Evolutionary conservation across 192 early-diverging fungal genomes (phyloP).

Genomic region (Coemansia umbellata): DNA sequence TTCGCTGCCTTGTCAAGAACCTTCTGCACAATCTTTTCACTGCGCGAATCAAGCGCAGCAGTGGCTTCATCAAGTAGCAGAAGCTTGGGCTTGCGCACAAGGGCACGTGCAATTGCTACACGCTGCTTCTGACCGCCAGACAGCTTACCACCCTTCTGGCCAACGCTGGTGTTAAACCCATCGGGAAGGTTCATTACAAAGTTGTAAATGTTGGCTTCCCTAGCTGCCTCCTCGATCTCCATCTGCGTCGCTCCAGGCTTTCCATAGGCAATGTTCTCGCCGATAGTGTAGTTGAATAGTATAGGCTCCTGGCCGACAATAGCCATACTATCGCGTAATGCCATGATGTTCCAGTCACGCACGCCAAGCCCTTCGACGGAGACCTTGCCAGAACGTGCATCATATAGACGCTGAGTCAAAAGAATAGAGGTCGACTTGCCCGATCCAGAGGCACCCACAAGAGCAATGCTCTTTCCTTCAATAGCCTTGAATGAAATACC

Average conservation of each 20-base stretch:
- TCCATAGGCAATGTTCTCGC: constrained; percentile 60
- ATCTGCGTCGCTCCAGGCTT: constrained; percentile 46
- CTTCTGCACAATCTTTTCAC: constrained; percentile 72
- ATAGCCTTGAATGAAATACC: constrained; percentile 50
- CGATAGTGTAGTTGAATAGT: constrained; percentile 58
- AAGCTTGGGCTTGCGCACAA: constrained; percentile 62
- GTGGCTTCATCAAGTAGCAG: constrained; percentile 81
- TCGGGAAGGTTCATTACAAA: constrained; percentile 52
- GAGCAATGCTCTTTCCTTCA: constrained; percentile 66
- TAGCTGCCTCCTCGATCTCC: constrained; percentile 23
- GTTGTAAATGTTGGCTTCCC: constrained; percentile 56
- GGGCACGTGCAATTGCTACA: constrained; percentile 62
- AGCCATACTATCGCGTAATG: constrained; percentile 50
- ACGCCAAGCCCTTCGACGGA: constrained; percentile 45
- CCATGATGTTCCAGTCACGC: constrained; percentile 42
- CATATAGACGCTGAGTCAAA: constrained; percentile 58
- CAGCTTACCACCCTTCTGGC: constrained; percentile 55
- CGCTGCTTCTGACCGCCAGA: constrained; percentile 50
- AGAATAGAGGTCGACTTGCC: constrained; percentile 66
- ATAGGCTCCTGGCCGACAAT: constrained; percentile 60
- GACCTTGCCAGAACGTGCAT: constrained; percentile 43
- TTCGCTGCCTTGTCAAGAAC: constrained; percentile 65
- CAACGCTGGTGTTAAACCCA: constrained; percentile 59
- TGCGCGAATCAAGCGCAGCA: constrained; percentile 69
- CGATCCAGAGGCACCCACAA: constrained; percentile 73